These are phyloP conservation scores for Phialemonium atrogriseum DNA, from an alignment of 2,329 filamentous ascomycete genomes.

Conservation along the genomic window DNA sequence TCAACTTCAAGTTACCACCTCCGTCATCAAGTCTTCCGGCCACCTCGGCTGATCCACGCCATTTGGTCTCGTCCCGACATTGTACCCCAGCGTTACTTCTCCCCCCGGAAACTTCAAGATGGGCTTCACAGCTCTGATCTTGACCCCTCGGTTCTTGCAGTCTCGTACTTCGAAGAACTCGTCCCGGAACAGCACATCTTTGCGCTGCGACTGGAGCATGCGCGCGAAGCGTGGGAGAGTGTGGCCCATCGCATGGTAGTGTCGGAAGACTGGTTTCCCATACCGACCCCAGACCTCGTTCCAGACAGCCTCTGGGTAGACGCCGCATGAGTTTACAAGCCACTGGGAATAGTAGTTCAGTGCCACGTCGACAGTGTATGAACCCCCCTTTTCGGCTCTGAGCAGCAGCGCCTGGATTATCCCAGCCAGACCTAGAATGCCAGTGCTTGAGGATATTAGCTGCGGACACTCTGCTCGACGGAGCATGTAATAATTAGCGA, in stretches of 20 bases:
- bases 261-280: slow-evolving; percentile 37
- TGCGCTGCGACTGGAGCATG: no score
- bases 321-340: slow-evolving; percentile 28
- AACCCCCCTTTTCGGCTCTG: no score
- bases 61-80: slow-evolving; percentile 6
- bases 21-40: slow-evolving; percentile 6
- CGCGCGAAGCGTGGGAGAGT: no score
- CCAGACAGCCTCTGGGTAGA: slow-evolving; percentile 36
- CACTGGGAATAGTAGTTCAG: slow-evolving; percentile 34
- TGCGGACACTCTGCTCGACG: no score
- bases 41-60: slow-evolving; percentile 6
- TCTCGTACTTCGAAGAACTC: slow-evolving; percentile 31
- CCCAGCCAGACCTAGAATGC: slow-evolving; percentile 22
- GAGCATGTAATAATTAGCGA: no score
- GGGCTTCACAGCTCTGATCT: slow-evolving; percentile 4
- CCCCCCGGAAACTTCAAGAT: slow-evolving; percentile 5
- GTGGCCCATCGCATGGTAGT: no score
- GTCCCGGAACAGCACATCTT: slow-evolving; percentile 35
- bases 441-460: no score
- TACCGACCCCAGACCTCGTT: slow-evolving; percentile 38
- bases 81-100: slow-evolving; percentile 6
- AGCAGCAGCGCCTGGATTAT: slow-evolving; percentile 27
- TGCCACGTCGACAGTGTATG: no score
- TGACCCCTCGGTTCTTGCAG: neutral
- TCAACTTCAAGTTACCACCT: no score